Base-by-base conservation (phyloP, 495 filamentous ascomycete genomes). In the Lasiosphaeria miniovina region DNA sequence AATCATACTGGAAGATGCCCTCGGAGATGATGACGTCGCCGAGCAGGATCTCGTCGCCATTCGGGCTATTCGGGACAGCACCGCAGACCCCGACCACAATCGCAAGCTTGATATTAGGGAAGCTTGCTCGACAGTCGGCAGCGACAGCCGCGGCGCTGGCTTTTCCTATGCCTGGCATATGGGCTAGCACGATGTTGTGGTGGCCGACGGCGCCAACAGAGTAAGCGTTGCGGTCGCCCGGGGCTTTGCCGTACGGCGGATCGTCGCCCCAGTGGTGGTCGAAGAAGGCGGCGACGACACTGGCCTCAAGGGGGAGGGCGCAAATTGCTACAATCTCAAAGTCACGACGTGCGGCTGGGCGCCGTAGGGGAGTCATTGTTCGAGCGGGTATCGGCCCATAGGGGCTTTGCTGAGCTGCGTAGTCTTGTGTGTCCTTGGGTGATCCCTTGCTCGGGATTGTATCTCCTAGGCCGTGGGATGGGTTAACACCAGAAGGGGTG, bases 11-110 rank as follows among this genome's bases (percentile, higher is more conserved):
- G 14, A 77, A 46, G 14, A 58, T 10, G 9, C 43, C 52, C 3
- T 70, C 71, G 51, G 74, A 75, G 41, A 81, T 74, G 10, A 80
- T 65, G 0, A 80, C 73, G 60, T 81, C 75, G 10, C 45, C 46
- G 12, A 35, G 60, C 9, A 32, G n/a, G 17, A n/a, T 33, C 52
- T 41, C 35, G 12, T 15, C 36, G 11, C 46, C 12, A n/a, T n/a
- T n/a, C 12, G 43, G 14, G 10, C 32, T 6, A n/a, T 36, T 36
- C 2, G 70, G 70, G 5, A 66, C 61, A 6, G 61, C 73, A 2
- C 72, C 70, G 41, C 72, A 72, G 10, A 75, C 54, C 3, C 73
- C 73, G 4, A 73, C 70, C 31, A 74, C 15, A 7, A 74, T 45
- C 11, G 50, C 61, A 7, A 66, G 54, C 48, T 46, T 36, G 5